A percentile compares a stretch with the other conserved stretches of the same genome.
These are phyloP conservation scores for Cladosporium sp. DNA, from an alignment of 2,329 filamentous ascomycete species.

Conservation along the genomic window DNA sequence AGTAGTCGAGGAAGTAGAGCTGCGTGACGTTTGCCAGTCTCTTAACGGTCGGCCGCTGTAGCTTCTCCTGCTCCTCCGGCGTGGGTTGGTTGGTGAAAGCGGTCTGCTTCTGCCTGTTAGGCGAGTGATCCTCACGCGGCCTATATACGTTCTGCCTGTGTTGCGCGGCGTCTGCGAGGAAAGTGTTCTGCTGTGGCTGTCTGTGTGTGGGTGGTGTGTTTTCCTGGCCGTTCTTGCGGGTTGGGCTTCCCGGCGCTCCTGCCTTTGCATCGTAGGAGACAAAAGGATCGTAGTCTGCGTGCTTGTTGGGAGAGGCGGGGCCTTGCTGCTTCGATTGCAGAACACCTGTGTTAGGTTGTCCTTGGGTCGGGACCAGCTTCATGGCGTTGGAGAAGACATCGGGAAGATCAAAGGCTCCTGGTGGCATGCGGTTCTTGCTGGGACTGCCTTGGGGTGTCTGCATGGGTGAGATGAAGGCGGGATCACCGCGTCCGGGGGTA, in stretches of 20 bases:
- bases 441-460: constrained; percentile 77
- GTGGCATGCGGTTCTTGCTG: constrained; percentile 73
- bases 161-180: constrained; percentile 72
- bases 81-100: constrained; percentile 50
- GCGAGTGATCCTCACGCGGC: constrained; percentile 52
- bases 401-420: constrained; percentile 72
- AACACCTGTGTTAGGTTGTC: constrained; percentile 59
- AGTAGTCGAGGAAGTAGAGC: constrained; percentile 97
- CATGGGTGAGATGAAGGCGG: constrained; percentile 67
- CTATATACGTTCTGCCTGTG: constrained; percentile 85
- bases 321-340: constrained; percentile 39
- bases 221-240: constrained; percentile 73
- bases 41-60: constrained; percentile 89
- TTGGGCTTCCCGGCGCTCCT: constrained; percentile 53
- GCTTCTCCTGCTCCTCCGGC: constrained; percentile 82
- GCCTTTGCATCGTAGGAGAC: constrained; percentile 43
- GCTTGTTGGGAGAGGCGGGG: constrained; percentile 55
- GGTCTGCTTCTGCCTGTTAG: constrained; percentile 50
- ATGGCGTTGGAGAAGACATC: constrained; percentile 66
- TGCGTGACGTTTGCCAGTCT: constrained; percentile 96
- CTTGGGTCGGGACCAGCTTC: constrained; percentile 59
- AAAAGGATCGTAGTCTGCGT: constrained; percentile 39
- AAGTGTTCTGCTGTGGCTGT: constrained; percentile 32
- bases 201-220: constrained; percentile 73
- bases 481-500: constrained; percentile 55